Evolutionary conservation across 1,139 yeast genomes (phyloP), one percentile per base, ranked within the genome.

Genomic region (Yamadazyma blattariae): DNA sequence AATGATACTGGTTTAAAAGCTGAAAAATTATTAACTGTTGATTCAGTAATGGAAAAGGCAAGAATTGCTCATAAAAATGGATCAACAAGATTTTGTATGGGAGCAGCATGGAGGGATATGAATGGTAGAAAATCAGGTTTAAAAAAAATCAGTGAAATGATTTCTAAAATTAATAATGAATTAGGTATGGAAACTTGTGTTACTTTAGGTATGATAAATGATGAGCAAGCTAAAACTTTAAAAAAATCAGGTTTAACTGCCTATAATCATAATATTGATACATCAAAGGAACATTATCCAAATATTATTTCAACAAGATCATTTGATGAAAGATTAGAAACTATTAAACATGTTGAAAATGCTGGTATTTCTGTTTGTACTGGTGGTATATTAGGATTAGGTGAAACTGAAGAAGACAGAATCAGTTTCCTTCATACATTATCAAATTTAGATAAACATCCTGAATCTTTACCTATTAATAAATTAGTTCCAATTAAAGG

Each of bases 91-190:
- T 84, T 84, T 51, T 84, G 95, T 53, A 78, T 84, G 82, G 95
- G 94, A 29, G 88, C 92, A 10, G 95, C 94, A 1, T 85, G 92
- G 92, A 71, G 95, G 53, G 92, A 83, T 43, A 84, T 85, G 94
- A 65, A 68, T 31, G 94, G 94, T 8, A 66, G 94, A 33, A 84
- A 82, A 53, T 73, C 79, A 17, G 88, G 84, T 0, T 55, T 84
- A 43, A 75, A 71, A 42, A 74, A 67, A 46, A 81, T 84, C 38
- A 65, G 78, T 14, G 74, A 77, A 36, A 83, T 84, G 92, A 82
- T 84, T 17, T 56, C 65, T 18, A 74, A 64, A 39, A 82, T 84
- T 36, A 51, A 59, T 30, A 50, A 57, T 30, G 82, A 77, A 25
- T 59, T 84, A 56, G 79, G 80, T 0, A 65, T 85, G 76, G 94